Percentiles rank a stretch among this genome's conserved stretches.
Conservation (phyloP, 169 alveolate species). For the Nephromyces sp. region DNA sequence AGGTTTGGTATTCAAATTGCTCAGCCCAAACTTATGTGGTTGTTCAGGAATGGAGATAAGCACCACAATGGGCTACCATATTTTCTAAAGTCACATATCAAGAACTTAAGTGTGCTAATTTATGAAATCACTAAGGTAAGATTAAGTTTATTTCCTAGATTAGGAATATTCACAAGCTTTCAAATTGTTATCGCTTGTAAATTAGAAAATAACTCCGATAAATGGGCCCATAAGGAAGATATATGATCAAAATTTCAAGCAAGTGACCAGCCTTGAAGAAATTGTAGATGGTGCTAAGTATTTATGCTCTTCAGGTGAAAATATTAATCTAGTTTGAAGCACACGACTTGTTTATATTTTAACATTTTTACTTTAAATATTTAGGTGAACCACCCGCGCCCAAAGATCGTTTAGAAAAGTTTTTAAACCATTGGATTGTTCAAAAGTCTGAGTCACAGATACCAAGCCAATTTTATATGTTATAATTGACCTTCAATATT, state of each 20-base stretch:
- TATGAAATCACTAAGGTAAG: conserved; percentile 61
- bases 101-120: conserved; percentile 51
- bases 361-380: not conserved
- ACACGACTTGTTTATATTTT: not conserved
- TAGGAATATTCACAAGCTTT: not conserved
- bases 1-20: conserved; percentile 65
- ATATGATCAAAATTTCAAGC: conserved; percentile 67
- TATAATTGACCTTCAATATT: conserved; percentile 7
- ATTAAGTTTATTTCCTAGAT: not conserved
- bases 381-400: conserved; percentile 78
- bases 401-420: conserved; percentile 53
- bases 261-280: conserved; percentile 48
- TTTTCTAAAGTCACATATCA: conserved; percentile 59
- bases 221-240: conserved; percentile 75
- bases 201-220: conserved; percentile 43
- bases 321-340: not conserved
- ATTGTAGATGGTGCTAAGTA: conserved; percentile 78
- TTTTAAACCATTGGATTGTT: conserved; percentile 48
- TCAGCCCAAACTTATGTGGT: conserved; percentile 70
- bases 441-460: conserved; percentile 27
- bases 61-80: conserved; percentile 69
- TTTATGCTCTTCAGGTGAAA: conserved; percentile 68
- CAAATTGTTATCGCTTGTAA: not conserved
- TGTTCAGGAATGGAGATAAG: conserved; percentile 77
- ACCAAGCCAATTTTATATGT: conserved; percentile 17